Evolutionary conservation across 768 basidiomycete genomes (phyloP), one percentile per base, ranked within the genome.

Genomic region (Boletales sp.): DNA sequence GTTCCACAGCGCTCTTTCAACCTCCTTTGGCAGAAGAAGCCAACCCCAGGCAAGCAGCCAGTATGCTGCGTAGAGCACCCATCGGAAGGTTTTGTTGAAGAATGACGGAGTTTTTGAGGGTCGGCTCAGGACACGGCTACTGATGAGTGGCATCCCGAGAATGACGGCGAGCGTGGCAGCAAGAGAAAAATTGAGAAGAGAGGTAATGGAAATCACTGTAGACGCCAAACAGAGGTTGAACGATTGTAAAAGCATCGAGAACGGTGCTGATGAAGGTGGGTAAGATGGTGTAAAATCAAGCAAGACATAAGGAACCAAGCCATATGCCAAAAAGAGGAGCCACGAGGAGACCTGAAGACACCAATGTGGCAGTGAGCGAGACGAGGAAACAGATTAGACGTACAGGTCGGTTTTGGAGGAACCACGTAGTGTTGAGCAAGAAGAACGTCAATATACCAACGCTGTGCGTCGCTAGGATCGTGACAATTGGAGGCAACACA

Each of bases 121-220:
- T 11, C 25, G 17, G 19, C 67, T 62, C 1, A 74, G 58, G 8
- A 69, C 12, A 74, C 68, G 64, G 13, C 77, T 67, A 5, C 73
- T 71, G 12, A 76, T 70, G n/a, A 92, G 74, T 1, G 90, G 87
- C 10, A 86, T 37, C 8, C 84, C 82, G 15, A 92, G 74, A 9
- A 80, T 58, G 25, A 87, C 63, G 0, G 87, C 81, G 15, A 95
- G 75, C 18, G 76, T 63, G 18, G 86, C 82, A 0, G 94, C 90
- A 17, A 97, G 83, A 8, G 90, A 92, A 69, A 95, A 95, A 67
- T 97, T 96, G 65, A 96, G 82, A 51, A 96, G 84, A 14, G 91
- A 86, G 28, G 83, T 84, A 34, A 90, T 82, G 12, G 84, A 93
- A 54, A 96, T 87, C 44, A 93, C 78, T 1, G 89, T 87, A 4